Conservation (phyloP, 176 grass and related monocot species). For the Musa troglodytarum region DNA sequence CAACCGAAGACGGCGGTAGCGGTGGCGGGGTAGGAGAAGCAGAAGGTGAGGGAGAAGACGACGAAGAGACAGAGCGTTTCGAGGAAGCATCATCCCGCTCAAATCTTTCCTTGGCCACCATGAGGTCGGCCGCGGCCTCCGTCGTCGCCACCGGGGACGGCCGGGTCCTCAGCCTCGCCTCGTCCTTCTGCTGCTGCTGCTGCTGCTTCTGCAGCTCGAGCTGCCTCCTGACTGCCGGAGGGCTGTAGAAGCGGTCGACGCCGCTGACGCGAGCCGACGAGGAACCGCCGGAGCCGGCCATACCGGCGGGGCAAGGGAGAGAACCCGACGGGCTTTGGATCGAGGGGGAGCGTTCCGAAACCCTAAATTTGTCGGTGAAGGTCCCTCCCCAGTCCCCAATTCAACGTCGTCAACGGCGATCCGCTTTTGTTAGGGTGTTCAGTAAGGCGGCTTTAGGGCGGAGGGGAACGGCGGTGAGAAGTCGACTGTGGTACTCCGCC, state of each 20-base stretch:
- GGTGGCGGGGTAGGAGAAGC: slow-evolving; percentile 11
- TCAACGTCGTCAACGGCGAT: slow-evolving; percentile 6
- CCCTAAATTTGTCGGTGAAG: background rate
- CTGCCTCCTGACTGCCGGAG: slow-evolving; percentile 38
- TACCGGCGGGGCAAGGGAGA: background rate
- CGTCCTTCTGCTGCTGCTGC: slow-evolving; percentile 11
- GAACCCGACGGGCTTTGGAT: slow-evolving; percentile 1
- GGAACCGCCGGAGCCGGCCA: slow-evolving; percentile 32
- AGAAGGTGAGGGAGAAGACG: slow-evolving; percentile 3
- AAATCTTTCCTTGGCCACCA: background rate
- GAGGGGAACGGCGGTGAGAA: background rate
- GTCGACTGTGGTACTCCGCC: slow-evolving; percentile 10
- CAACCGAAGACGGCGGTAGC: background rate
- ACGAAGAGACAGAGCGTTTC: slow-evolving; percentile 9
- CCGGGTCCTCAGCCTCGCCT: background rate
- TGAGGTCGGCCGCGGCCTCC: background rate
- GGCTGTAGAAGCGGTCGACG: slow-evolving; percentile 56
- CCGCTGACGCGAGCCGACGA: slow-evolving; percentile 28
- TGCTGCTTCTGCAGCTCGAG: slow-evolving; percentile 1
- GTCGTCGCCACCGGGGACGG: slow-evolving; percentile 5
- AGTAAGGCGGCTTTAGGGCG: background rate
- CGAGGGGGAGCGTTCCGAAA: background rate
- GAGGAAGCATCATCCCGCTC: slow-evolving; percentile 13
- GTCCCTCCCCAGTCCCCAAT: background rate
- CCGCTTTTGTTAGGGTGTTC: background rate